A percentile compares a stretch with the other conserved stretches of the same genome.
Conservation (phyloP, 129 eudicot species). For the Glebionis coronaria region DNA sequence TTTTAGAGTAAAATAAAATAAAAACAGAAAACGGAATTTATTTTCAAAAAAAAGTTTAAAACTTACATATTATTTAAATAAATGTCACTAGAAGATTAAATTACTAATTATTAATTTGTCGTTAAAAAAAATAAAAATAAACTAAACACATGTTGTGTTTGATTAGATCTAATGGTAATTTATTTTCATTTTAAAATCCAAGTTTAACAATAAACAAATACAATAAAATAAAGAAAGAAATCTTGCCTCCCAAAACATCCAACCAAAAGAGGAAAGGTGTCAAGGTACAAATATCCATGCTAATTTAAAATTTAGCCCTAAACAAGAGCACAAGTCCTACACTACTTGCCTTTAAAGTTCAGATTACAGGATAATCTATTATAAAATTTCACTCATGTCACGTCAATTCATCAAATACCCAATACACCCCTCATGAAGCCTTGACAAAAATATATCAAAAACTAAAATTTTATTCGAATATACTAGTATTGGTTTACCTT, state of each 20-base stretch:
- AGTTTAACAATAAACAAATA: background rate
- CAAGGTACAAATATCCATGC: constrained; percentile 28
- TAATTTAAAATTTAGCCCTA: constrained; percentile 18
- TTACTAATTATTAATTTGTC: no score
- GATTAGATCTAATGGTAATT: constrained; percentile 24
- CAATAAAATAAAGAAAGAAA: constrained; percentile 11
- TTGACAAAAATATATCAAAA: constrained; percentile 11
- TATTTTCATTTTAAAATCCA: background rate
- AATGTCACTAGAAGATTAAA: no score
- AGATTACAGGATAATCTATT: constrained; percentile 29
- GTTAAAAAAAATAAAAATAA: no score
- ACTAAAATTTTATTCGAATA: background rate
- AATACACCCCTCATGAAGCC: constrained; percentile 6
- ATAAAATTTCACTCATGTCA: constrained; percentile 17
- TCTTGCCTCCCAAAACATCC: constrained; percentile 41
- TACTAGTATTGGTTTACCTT: no score
- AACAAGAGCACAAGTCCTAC: constrained; percentile 30
- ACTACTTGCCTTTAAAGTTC: constrained; percentile 39
- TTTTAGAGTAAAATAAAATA: no score
- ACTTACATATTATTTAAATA: no score
- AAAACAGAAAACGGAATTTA: no score
- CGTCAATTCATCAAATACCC: constrained; percentile 11
- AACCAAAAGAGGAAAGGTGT: constrained; percentile 39
- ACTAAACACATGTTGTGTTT: no score
- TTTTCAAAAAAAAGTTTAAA: no score